A percentile compares a stretch with the other conserved stretches of the same genome.
These are phyloP conservation scores for Cupressus sempervirens DNA, from an alignment of 75 land plant species.

Conservation along the genomic window DNA sequence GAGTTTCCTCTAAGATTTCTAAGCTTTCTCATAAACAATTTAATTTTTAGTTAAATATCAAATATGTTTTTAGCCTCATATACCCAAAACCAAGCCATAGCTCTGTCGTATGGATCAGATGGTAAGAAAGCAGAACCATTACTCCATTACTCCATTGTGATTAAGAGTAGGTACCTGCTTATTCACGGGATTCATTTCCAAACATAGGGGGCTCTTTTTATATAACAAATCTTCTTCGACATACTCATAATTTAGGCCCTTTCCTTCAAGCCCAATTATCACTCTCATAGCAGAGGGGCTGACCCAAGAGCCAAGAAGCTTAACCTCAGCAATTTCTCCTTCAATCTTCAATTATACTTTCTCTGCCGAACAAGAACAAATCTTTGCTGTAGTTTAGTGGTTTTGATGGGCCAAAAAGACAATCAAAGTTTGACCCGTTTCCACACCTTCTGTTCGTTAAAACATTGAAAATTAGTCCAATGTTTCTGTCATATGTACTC, in stretches of 20 bases:
- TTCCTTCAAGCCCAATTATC: constrained; percentile 22
- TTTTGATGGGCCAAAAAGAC: too few species aligned
- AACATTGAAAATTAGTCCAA: too few species aligned
- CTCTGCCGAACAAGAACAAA: too few species aligned
- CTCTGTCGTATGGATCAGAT: constrained; percentile 35
- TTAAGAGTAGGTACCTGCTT: constrained; percentile 42
- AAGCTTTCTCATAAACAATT: too few species aligned
- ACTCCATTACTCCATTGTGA: constrained; percentile 27
- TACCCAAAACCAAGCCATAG: constrained; percentile 46
- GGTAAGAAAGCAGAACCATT: constrained; percentile 22
- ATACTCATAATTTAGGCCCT: constrained; percentile 27
- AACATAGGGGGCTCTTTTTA: constrained; percentile 31
- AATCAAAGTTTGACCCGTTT: too few species aligned
- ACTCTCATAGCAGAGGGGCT: constrained; percentile 26
- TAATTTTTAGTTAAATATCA: too few species aligned
- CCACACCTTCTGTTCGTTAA: too few species aligned
- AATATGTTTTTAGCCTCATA: background rate
- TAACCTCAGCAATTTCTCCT: background rate
- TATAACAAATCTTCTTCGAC: constrained; percentile 27
- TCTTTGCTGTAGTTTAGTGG: too few species aligned
- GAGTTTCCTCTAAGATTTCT: too few species aligned
- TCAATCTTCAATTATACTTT: background rate
- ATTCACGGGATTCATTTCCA: constrained; percentile 44
- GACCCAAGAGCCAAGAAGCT: constrained; percentile 15
- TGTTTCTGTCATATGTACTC: too few species aligned